A percentile compares a stretch with the other conserved stretches of the same genome.
These are phyloP conservation scores for Penicillium desertorum DNA, from an alignment of 495 filamentous ascomycete genomes.

Conservation along the genomic window DNA sequence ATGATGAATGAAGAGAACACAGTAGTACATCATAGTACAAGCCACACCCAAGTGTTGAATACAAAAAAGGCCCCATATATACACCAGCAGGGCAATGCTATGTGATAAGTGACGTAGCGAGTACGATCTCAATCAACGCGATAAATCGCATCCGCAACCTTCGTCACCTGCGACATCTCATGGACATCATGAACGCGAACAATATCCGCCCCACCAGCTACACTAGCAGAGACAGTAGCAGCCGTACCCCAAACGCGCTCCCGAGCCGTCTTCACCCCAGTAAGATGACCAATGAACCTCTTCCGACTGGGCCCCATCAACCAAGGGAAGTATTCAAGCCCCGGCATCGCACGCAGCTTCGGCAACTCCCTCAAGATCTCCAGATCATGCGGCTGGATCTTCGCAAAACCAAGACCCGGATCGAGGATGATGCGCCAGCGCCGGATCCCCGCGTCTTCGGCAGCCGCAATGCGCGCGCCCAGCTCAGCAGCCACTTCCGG, in stretches of 20 bases:
- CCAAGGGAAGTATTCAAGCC: slow-evolving; percentile 78
- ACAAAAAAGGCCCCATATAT: slow-evolving; percentile 14
- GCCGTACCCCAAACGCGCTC: slow-evolving; percentile 83
- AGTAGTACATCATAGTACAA: slow-evolving; percentile 7
- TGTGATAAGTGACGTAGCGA: not conserved
- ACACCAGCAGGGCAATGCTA: slow-evolving; percentile 1
- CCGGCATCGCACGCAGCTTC: slow-evolving; percentile 60
- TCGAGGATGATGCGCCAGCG: slow-evolving; percentile 96
- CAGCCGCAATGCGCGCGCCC: slow-evolving; percentile 64
- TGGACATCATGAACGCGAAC: slow-evolving; percentile 91
- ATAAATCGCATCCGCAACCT: slow-evolving; percentile 91
- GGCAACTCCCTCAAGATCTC: slow-evolving; percentile 68
- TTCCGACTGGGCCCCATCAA: slow-evolving; percentile 88
- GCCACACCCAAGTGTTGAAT: slow-evolving; percentile 32
- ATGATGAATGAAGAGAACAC: slow-evolving; percentile 30
- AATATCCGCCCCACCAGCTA: slow-evolving; percentile 91
- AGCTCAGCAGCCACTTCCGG: slow-evolving; percentile 68
- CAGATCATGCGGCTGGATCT: slow-evolving; percentile 75
- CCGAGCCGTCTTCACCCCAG: slow-evolving; percentile 66
- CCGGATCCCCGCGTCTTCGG: slow-evolving; percentile 77
- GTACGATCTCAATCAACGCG: slow-evolving; percentile 36
- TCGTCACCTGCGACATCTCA: slow-evolving; percentile 85
- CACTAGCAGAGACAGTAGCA: slow-evolving; percentile 80
- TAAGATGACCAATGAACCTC: slow-evolving; percentile 80
- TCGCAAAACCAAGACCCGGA: slow-evolving; percentile 92